Evolutionary conservation across 1,139 yeast genomes (phyloP).

Genomic region (Pichia sp.): DNA sequence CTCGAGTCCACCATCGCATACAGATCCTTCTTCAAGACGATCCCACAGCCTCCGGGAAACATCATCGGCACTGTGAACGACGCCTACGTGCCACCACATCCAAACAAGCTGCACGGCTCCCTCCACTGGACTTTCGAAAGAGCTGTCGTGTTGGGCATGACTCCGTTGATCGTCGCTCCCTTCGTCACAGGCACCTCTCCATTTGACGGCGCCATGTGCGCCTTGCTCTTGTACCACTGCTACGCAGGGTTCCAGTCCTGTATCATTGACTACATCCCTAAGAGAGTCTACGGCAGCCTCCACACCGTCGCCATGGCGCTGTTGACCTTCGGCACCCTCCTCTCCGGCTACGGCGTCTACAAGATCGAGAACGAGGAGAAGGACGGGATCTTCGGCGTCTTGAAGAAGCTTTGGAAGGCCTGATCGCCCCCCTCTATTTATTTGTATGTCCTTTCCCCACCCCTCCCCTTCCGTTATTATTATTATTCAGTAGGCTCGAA

Average conservation of each 20-base stretch:
- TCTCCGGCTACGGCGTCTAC: constrained; percentile 67
- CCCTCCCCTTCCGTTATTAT: not conserved
- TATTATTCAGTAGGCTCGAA: constrained; percentile 3
- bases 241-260: constrained; percentile 74
- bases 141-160: constrained; percentile 51
- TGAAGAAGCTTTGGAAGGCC: constrained; percentile 40
- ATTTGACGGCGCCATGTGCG: constrained; percentile 58
- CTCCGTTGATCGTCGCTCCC: constrained; percentile 66
- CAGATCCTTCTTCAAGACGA: constrained; percentile 44
- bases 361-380: constrained; percentile 57
- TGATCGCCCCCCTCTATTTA: constrained; percentile 15
- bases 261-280: constrained; percentile 75
- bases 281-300: constrained; percentile 65
- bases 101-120: constrained; percentile 59
- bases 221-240: constrained; percentile 58
- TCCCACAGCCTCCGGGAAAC: constrained; percentile 71
- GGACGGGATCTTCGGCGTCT: constrained; percentile 52
- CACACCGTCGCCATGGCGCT: constrained; percentile 60
- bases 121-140: constrained; percentile 73
- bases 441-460: not conserved
- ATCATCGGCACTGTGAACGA: constrained; percentile 76
- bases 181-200: constrained; percentile 52
- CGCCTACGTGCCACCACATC: constrained; percentile 59
- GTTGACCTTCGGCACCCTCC: constrained; percentile 58
- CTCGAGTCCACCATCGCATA: constrained; percentile 13